Base-by-base conservation (phyloP, 2,329 filamentous ascomycete genomes). In the Fusarium nisikadoi region DNA sequence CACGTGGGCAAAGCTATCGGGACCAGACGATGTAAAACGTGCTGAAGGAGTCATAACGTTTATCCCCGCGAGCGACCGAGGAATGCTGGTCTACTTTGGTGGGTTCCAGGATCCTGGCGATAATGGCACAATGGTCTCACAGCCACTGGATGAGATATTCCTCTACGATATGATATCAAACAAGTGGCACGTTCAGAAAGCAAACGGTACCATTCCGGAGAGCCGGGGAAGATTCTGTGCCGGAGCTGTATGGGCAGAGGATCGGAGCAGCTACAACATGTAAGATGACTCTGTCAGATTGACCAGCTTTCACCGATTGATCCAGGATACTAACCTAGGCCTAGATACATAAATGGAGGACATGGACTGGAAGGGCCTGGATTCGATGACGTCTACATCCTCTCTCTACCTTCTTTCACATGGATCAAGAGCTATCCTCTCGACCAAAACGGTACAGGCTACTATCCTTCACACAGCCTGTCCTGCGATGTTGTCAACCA, bases 381-480 rank as follows among this genome's bases (percentile, higher is more conserved):
- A 4, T 61, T 61, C 7, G 57, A 61, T 6, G 57, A 61, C 13
- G 57, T 61, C 20, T 57, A 61, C 6, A 42, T 57, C 8, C 36
- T 61, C 3, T 61, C 52, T 16, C 7, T 55, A 3, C 52, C 52
- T 4, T 55, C 52, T 2, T 55, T 55, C 13, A 55, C 52, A 25
- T 61, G 58, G 58, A 61, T 57, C 31, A 61, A 61, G 3, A 61
- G 36, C 16, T 61, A 61, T 23, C 58, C 58, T 31, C 58, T 61
- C 10, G 50, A 61, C 36, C 50, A 54, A 16, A 61, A 57, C 10
- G 58, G 50, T 4, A 61, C 58, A 9, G 58, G 58, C 13, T 54
- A 61, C 9, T 61, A 45, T 20, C 58, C 58, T 2, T 61, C 58
- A 3, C 56, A 59, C 27, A 59, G 56, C 8, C n/a, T 59, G 8